Conservation (phyloP, 2,329 filamentous ascomycete genomes). For the Raffaelea albimanens region DNA sequence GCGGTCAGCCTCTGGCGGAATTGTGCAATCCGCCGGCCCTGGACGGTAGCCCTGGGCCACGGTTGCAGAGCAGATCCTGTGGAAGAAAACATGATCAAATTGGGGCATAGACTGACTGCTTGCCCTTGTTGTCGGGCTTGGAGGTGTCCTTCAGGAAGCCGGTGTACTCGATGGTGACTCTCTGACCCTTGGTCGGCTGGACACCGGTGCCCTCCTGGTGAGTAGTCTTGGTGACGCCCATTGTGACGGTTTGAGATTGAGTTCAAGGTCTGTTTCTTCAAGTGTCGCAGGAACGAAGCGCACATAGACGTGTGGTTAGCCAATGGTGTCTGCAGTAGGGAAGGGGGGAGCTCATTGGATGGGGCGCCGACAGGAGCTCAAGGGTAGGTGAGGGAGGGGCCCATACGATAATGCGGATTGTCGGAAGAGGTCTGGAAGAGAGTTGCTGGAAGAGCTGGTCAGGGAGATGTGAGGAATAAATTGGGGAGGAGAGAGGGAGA, state of each 20-base stretch:
- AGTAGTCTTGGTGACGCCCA: conserved; percentile 66
- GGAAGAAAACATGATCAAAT: neutral
- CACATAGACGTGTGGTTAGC: neutral
- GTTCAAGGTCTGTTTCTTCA: neutral
- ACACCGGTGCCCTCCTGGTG: conserved; percentile 52
- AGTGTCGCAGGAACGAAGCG: neutral
- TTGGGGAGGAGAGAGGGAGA: neutral
- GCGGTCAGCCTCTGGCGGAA: conserved; percentile 11
- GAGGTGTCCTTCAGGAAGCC: conserved; percentile 68
- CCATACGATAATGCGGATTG: no score
- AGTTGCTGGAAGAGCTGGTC: neutral
- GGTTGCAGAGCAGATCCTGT: no score
- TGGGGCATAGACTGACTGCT: conserved; percentile 46
- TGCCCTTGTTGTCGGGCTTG: conserved; percentile 56
- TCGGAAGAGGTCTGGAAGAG: neutral
- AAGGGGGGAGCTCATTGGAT: no score
- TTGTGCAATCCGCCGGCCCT: no score
- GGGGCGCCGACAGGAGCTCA: no score
- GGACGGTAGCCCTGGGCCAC: no score
- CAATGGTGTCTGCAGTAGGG: no score
- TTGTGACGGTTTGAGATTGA: conserved; percentile 26
- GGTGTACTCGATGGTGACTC: conserved; percentile 82
- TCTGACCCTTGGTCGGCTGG: conserved; percentile 56
- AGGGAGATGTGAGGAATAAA: neutral
- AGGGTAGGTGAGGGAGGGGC: no score